Evolutionary conservation across 345 rosid genomes (phyloP).

Genomic region (Populus davidiana): DNA sequence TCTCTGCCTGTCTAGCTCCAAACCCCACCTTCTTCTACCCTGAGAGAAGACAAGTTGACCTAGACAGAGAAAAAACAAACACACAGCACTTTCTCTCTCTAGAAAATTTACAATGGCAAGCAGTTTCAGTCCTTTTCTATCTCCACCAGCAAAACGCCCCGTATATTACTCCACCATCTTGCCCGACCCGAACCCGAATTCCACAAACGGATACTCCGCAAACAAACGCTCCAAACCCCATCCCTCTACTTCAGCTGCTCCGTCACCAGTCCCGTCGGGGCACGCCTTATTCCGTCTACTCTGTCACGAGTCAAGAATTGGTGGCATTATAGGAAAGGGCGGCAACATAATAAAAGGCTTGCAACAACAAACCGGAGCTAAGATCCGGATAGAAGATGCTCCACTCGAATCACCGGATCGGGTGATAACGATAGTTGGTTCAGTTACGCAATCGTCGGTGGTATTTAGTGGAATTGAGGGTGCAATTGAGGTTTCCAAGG

Average conservation of each 20-base stretch:
- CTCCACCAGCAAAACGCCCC: constrained; percentile 37
- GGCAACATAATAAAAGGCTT: constrained; percentile 78
- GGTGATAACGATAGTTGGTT: constrained; percentile 56
- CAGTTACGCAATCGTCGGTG: constrained; percentile 4
- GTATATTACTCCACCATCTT: not conserved
- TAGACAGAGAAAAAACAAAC: too few relatives aligned
- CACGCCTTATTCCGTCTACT: constrained; percentile 70
- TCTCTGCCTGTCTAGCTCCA: too few relatives aligned
- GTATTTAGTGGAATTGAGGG: not conserved
- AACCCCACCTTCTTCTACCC: not conserved
- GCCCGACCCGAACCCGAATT: constrained; percentile 19
- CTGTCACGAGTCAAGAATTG: constrained; percentile 64
- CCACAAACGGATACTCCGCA: constrained; percentile 28
- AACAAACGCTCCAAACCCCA: constrained; percentile 54
- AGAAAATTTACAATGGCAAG: constrained; percentile 21
- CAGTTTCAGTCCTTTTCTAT: constrained; percentile 15
- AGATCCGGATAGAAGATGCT: constrained; percentile 78
- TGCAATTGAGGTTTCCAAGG: not conserved
- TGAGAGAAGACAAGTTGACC: not conserved
- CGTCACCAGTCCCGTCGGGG: constrained; percentile 46
- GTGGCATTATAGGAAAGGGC: constrained; percentile 84
- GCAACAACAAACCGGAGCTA: constrained; percentile 67
- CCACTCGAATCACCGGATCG: constrained; percentile 60
- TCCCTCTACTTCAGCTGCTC: constrained; percentile 10
- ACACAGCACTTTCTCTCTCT: not conserved